Conservation (phyloP, 352 stramenopile genomes). For the Phytophthora cajani region DNA sequence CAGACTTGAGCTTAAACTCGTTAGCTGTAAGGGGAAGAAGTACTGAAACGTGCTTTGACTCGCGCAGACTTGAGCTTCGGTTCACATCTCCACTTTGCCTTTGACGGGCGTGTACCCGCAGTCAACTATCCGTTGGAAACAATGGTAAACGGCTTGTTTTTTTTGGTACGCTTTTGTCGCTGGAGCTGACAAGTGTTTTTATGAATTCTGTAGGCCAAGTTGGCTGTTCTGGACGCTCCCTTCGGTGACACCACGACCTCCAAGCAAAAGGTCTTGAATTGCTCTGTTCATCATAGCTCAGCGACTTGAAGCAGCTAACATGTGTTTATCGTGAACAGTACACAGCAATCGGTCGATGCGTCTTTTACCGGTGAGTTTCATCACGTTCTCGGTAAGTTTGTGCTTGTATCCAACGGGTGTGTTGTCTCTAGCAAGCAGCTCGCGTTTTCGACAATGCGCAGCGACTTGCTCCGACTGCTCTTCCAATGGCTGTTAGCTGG, state of each 20-base stretch:
- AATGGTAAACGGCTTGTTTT: slow-evolving; percentile 31
- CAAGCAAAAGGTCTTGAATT: slow-evolving; percentile 13
- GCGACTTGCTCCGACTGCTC: slow-evolving; percentile 36
- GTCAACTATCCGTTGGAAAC: slow-evolving; percentile 55
- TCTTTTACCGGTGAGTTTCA: slow-evolving; percentile 33
- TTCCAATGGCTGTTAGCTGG: slow-evolving; percentile 45
- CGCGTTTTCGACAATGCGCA: slow-evolving; percentile 40
- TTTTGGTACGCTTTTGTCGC: not conserved
- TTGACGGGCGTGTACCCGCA: slow-evolving; percentile 47
- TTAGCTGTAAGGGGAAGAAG: not conserved
- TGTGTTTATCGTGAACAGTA: slow-evolving; percentile 15
- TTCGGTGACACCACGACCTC: slow-evolving; percentile 13
- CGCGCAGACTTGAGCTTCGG: slow-evolving; percentile 45
- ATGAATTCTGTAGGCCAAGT: slow-evolving; percentile 22
- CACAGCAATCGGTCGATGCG: slow-evolving; percentile 22
- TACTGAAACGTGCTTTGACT: slow-evolving; percentile 6
- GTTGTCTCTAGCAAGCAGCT: slow-evolving; percentile 34
- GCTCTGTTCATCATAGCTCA: not conserved
- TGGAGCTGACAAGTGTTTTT: not conserved
- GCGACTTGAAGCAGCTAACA: slow-evolving; percentile 2
- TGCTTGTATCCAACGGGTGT: not conserved
- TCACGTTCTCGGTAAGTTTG: not conserved
- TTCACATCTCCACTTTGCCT: slow-evolving; percentile 57
- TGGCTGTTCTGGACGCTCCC: slow-evolving; percentile 28
- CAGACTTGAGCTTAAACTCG: not conserved